These are phyloP conservation scores for Lentinula sp. DNA, from an alignment of 768 basidiomycete species.

Conservation along the genomic window DNA sequence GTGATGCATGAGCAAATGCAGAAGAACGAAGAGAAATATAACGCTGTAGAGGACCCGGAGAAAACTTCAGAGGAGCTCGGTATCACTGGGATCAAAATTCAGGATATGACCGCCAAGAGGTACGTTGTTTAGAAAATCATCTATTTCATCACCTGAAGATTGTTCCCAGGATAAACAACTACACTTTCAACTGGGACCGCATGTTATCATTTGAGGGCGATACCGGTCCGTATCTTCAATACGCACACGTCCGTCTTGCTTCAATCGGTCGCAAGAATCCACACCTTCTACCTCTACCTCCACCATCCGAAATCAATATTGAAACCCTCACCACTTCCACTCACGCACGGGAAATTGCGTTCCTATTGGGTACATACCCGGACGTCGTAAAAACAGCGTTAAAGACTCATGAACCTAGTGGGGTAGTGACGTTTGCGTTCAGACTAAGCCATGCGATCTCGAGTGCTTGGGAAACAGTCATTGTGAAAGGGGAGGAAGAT, in stretches of 20 bases:
- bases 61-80: conserved; percentile 76
- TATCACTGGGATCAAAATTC: conserved; percentile 94
- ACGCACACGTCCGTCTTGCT: conserved; percentile 88
- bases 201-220: conserved; percentile 97
- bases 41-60: conserved; percentile 82
- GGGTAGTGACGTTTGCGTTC: conserved; percentile 88
- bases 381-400: conserved; percentile 85
- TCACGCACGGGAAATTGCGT: conserved; percentile 78
- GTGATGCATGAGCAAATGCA: conserved; percentile 98
- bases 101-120: conserved; percentile 95
- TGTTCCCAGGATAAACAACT: conserved; percentile 79
- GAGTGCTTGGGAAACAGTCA: conserved; percentile 86
- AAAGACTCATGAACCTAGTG: conserved; percentile 82
- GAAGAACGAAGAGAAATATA: conserved; percentile 91
- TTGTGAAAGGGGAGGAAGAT: conserved; percentile 81
- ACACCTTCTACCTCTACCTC: conserved; percentile 71
- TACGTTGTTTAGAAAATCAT: conserved; percentile 21
- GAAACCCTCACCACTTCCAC: conserved; percentile 58
- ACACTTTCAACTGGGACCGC: conserved; percentile 89
- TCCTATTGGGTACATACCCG: conserved; percentile 87
- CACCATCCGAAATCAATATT: conserved; percentile 62
- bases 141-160: neutral
- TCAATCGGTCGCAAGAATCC: conserved; percentile 93
- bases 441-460: conserved; percentile 83
- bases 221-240: conserved; percentile 94